phyloP scores from a whole-genome alignment of 1,284 basidiomycete genomes.

The Gastroboletus turbinatus region DNA sequence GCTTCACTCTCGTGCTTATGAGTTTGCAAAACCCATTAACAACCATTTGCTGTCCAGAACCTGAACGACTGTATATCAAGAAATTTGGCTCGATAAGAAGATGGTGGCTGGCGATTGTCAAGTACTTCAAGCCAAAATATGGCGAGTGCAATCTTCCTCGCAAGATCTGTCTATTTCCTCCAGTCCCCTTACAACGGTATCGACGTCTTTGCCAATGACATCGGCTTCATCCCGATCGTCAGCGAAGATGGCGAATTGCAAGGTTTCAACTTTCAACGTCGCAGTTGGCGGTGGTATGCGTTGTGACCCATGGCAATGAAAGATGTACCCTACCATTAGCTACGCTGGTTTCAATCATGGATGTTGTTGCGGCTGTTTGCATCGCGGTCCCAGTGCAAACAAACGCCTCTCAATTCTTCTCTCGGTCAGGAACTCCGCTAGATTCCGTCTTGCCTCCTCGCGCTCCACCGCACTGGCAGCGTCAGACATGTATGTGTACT shows the following conservation, averaged over 20 bases:
- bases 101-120: conserved; percentile 87
- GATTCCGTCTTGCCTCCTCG: too few species aligned
- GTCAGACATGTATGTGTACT: too few species aligned
- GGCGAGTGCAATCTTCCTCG: conserved; percentile 96
- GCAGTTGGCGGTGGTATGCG: conserved; percentile 83
- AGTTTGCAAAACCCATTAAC: conserved; percentile 84
- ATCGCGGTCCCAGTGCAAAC: too few species aligned
- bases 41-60: conserved; percentile 80
- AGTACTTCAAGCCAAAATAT: conserved; percentile 95
- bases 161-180: conserved; percentile 52
- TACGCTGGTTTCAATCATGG: too few species aligned
- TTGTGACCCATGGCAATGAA: too few species aligned
- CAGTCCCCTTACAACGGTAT: conserved; percentile 85
- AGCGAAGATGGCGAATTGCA: conserved; percentile 69
- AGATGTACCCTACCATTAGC: too few species aligned
- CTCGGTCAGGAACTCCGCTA: too few species aligned
- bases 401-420: too few species aligned
- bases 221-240: conserved; percentile 93
- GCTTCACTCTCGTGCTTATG: conserved; percentile 82
- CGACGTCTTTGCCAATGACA: conserved; percentile 68
- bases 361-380: too few species aligned
- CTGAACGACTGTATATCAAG: conserved; percentile 93
- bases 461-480: too few species aligned
- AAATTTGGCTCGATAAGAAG: conserved; percentile 98
- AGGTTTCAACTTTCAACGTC: conserved; percentile 94